Conservation (phyloP, 495 filamentous ascomycete species). For the Talaromyces wortmannii region DNA sequence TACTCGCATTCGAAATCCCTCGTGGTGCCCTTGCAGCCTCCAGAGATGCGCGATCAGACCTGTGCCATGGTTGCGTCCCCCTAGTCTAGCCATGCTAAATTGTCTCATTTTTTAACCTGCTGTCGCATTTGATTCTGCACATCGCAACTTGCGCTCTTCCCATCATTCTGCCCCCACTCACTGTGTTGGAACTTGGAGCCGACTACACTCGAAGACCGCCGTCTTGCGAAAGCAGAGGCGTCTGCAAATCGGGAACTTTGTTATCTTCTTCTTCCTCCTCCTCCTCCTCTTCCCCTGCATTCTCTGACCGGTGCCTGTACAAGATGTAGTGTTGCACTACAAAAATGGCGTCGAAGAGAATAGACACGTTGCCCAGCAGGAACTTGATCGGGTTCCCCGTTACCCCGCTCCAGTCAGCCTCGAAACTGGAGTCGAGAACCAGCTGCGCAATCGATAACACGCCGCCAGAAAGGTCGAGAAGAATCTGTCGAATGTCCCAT, state of each 20-base stretch:
- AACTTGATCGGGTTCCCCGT: constrained; percentile 92
- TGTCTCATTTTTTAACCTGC: too few species aligned
- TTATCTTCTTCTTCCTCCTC: constrained; percentile 7
- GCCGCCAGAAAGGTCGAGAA: constrained; percentile 79
- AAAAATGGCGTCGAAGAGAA: constrained; percentile 83
- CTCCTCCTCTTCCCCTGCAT: neutral
- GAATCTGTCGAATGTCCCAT: constrained; percentile 79
- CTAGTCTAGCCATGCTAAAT: too few species aligned
- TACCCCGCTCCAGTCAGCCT: constrained; percentile 82
- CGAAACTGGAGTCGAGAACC: constrained; percentile 74
- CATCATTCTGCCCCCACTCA: too few species aligned
- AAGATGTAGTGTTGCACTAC: constrained; percentile 81
- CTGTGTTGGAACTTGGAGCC: too few species aligned
- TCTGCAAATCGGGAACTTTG: constrained; percentile 7
- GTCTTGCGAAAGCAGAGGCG: constrained; percentile 4
- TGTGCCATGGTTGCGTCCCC: too few species aligned
- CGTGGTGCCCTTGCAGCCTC: too few species aligned
- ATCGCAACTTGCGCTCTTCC: too few species aligned
- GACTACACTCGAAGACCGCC: neutral
- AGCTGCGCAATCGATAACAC: constrained; percentile 78
- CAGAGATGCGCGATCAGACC: too few species aligned
- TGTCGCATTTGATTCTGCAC: too few species aligned
- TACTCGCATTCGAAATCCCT: too few species aligned
- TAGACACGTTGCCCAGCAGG: constrained; percentile 70
- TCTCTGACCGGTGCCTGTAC: constrained; percentile 40